Conservation (phyloP, 2,329 filamentous ascomycete species). For the Stemphylium beticola region DNA sequence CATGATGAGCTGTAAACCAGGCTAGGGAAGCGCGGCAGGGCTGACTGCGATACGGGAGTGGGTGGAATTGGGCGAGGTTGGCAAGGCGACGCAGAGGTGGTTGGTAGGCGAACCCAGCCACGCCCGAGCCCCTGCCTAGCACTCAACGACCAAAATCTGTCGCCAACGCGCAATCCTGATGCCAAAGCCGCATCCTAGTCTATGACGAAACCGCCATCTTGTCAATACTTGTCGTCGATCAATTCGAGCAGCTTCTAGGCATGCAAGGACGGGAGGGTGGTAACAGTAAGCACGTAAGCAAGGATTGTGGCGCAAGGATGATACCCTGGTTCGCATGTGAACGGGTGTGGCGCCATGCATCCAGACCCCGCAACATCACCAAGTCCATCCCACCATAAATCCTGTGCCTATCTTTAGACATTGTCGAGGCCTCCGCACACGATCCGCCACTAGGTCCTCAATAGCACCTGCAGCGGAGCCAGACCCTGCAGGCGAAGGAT, state of each 20-base stretch:
- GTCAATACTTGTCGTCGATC: neutral
- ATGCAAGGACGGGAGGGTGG: neutral
- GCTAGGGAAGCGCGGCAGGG: slow-evolving; percentile 26
- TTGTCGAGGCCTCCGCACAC: slow-evolving; percentile 11
- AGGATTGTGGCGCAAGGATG: neutral
- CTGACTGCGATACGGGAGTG: slow-evolving; percentile 35
- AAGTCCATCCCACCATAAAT: slow-evolving; percentile 18
- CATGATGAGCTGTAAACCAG: slow-evolving; percentile 31
- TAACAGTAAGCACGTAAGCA: neutral
- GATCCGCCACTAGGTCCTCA: slow-evolving; percentile 15
- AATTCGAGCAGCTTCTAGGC: neutral
- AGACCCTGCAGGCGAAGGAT: slow-evolving; percentile 30
- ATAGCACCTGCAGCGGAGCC: slow-evolving; percentile 20
- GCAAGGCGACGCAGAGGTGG: slow-evolving; percentile 30
- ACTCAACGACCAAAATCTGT: slow-evolving; percentile 7
- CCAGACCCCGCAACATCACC: slow-evolving; percentile 36
- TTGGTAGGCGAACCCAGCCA: slow-evolving; percentile 38
- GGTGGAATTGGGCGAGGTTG: slow-evolving; percentile 44
- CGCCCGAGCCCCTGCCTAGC: slow-evolving; percentile 17
- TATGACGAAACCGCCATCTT: slow-evolving; percentile 15
- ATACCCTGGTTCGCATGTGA: neutral
- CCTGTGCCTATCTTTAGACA: slow-evolving; percentile 32
- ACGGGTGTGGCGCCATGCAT: slow-evolving; percentile 8
- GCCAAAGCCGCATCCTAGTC: neutral
- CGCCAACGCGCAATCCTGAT: slow-evolving; percentile 15